Base-by-base conservation (phyloP, 306 rosid genomes). In the Argentina anserina region DNA sequence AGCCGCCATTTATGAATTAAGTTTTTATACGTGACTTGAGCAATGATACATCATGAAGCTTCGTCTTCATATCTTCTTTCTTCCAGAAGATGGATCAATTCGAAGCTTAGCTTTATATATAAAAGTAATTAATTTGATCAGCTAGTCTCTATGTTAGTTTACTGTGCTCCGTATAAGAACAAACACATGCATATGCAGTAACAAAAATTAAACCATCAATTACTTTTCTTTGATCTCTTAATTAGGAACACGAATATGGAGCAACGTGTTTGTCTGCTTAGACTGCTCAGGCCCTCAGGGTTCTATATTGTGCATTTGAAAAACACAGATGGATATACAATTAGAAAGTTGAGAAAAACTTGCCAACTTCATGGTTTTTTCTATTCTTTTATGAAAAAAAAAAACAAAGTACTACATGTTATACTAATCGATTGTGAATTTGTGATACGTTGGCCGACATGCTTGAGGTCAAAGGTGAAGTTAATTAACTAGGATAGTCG, bases 1-100 rank as follows among this genome's bases (percentile, higher is more conserved):
- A 12, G 84, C 81, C 84, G 49, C 70, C 74, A 72, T 33, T 55
- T 7, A 36, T 55, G 73, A 53, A 45, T 37, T 23, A 6, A 14
- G 0, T 10, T 6, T 0, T 33, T 3, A 53, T 76, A 55, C 74
- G 74, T 65, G 74, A 55, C 74, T 71, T 65, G 74, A 71, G 74
- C 73, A n/a, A 37, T 71, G 76, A 75, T 3, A 37, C 6, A 37
- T 17, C 50, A 46, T 58, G 65, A 63, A 70, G 29, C 49, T 52
- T 43, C 45, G 18, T 14, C 39, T 55, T 25, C 17, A 5, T 52
- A 10, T 53, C 33, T 55, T 55, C 61, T 23, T 33, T 33, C 77
- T 75, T 75, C 83, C n/a, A 43, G 80, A 80, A 20, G 77, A 28
- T 37, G 7, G 15, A 14, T 25, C 6, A 55, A 55, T 0, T 55